Base-by-base conservation (phyloP, 805 yeast species). In the Millerozyma acaciae region DNA sequence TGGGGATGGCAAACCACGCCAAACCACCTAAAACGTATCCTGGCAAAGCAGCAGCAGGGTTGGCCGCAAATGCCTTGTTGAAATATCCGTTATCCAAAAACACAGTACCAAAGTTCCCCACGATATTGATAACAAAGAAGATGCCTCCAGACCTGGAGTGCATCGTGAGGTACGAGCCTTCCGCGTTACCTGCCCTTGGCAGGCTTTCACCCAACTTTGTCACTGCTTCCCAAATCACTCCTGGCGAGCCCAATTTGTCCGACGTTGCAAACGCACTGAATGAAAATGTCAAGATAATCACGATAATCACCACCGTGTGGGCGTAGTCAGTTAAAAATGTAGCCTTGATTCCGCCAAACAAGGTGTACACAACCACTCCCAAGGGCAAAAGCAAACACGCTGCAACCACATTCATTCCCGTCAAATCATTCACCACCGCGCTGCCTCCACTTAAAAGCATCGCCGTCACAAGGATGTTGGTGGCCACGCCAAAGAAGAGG, bases 361-460 rank as follows among this genome's bases (percentile, higher is more conserved):
- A 41, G 13, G 70, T 65, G 43, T 65, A 66, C 14, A 63, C 44
- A 9, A 64, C 68, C 39, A 88, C 78, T 0, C 96, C 90, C 9
- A 89, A 60, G 2, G 97, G 96, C 32, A 89, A 69, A 32, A 89
- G 61, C 60, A 84, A 80, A 57, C 87, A 78, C 1, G 88, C 84
- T 6, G 96, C 97, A 23, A 78, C 81, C 3, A 81, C 73, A 55
- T 82, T 67, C 72, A 69, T 68, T 1, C 96, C 96, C 2, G 96
- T 87, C 42, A 89, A 68, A 47, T 81, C 83, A 42, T 62, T 70
- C 35, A 88, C 79, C 5, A 86, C 84, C 1, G 95, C 93, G 28
- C 94, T 78, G 21, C 95, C 96, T 40, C 96, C 96, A 4, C 95
- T 81, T 33, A 89, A 66, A 27, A 89, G 70, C 96, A 87, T 87